Evolutionary conservation across 2,329 filamentous ascomycete genomes (phyloP), one percentile per base, ranked within the genome.

Genomic region (Talaromyces sp.): DNA sequence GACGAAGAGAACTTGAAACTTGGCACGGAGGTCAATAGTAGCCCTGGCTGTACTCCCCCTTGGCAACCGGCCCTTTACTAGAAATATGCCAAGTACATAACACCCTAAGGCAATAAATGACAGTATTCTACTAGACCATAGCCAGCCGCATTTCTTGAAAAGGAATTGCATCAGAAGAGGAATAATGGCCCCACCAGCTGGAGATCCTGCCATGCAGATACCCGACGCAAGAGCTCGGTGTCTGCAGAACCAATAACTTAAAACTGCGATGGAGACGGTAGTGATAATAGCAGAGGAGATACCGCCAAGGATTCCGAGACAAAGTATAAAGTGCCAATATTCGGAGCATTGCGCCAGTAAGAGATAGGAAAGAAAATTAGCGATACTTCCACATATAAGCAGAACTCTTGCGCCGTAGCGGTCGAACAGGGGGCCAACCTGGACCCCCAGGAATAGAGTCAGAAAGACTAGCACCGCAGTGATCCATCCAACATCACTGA

Each of bases 241-340:
- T 11, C 55, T 44, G 47, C 65, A 62, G 62, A 74, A 73, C 68
- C 70, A 73, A 47, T 76, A 73, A 47, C 67, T 70, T 1, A 76
- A 61, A 8, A 70, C 70, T 0, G 71, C 67, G 27, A 75, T 65
- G 1, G 67, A 61, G 2, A 72, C 69, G 0, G 72, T 76, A 0
- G 71, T 69, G 8, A 75, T 47, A 3, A 72, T 57, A 0, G 73
- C 72, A 1, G 67, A 65, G 1, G 68, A 63, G 3, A 67, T 47
- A 0, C 73, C 74, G 1, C 71, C 68, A 3, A 76, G 56, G 2
- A 75, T 30, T 0, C 68, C 64, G 0, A 73, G 60, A 61, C 66
- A 70, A 52, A 77, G 64, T 63, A 80, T 56, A 35, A 81, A 80
- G 4, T 81, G 77, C 75, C 75, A 80, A 61, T 81, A 81, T 17